phyloP scores from a whole-genome alignment of 768 basidiomycete species.

The Pisolithus sp. region DNA sequence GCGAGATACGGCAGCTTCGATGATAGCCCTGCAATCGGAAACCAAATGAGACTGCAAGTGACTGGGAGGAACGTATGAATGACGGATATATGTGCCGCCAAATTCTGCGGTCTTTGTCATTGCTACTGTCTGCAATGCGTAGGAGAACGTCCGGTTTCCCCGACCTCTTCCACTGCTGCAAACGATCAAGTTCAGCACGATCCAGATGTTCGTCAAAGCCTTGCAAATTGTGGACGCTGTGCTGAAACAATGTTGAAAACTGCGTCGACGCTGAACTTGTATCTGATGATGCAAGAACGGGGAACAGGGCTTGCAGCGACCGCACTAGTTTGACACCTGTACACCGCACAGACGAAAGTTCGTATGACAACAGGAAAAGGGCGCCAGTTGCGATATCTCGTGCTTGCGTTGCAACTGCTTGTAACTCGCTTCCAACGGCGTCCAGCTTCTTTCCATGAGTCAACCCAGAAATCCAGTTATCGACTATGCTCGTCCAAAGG shows the following conservation, averaged over 20 bases:
- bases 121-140: constrained; percentile 64
- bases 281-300: constrained; percentile 34
- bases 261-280: constrained; percentile 26
- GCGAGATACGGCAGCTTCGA: constrained; percentile 62
- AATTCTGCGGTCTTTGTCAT: constrained; percentile 59
- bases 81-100: constrained; percentile 71
- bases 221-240: constrained; percentile 40
- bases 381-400: constrained; percentile 66
- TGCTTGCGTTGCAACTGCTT: constrained; percentile 39
- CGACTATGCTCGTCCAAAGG: constrained; percentile 70
- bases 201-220: constrained; percentile 67
- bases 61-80: constrained; percentile 52
- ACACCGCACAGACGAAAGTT: constrained; percentile 41
- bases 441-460: constrained; percentile 35
- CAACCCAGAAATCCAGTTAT: constrained; percentile 55
- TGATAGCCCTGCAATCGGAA: constrained; percentile 50
- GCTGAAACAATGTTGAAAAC: constrained; percentile 51
- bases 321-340: constrained; percentile 63
- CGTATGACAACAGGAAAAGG: constrained; percentile 67
- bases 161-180: constrained; percentile 62
- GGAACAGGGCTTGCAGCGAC: constrained; percentile 44
- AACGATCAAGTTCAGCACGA: constrained; percentile 48
- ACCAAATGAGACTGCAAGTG: constrained; percentile 42
- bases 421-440: constrained; percentile 35
- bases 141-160: constrained; percentile 51